phyloP scores from a whole-genome alignment of 2,329 filamentous ascomycete species.

The Calonectria fujianensis region DNA sequence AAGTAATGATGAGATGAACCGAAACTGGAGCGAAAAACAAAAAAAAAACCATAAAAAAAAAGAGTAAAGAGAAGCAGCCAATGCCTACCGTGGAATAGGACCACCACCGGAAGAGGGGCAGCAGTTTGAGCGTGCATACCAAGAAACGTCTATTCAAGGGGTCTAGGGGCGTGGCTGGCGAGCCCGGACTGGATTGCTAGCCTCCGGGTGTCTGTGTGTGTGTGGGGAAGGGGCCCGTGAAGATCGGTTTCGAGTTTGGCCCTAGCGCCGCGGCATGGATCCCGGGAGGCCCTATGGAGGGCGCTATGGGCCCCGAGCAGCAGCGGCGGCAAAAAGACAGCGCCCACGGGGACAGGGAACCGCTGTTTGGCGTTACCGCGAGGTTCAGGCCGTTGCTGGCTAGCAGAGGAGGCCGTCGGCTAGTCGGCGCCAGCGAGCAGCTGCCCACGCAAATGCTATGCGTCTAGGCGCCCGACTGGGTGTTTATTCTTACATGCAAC shows the following conservation, averaged over 20 bases:
- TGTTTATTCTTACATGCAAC: conserved; percentile 4
- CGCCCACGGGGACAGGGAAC: not conserved
- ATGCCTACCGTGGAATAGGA: not conserved
- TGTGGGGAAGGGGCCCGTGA: conserved; percentile 38
- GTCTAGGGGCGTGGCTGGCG: conserved; percentile 21
- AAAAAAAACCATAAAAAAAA: conserved; percentile 17
- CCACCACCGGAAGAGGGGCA: conserved; percentile 21
- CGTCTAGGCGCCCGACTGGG: conserved; percentile 27
- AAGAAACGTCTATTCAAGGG: conserved; percentile 13
- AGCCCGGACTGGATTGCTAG: conserved; percentile 15
- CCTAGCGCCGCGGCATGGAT: conserved; percentile 35
- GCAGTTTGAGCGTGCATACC: conserved; percentile 26
- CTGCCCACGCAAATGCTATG: not conserved
- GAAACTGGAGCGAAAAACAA: not conserved
- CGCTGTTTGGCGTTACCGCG: conserved; percentile 26
- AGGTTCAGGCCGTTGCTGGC: conserved; percentile 3
- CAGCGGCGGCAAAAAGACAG: conserved; percentile 22
- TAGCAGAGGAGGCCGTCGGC: conserved; percentile 16
- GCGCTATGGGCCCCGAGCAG: conserved; percentile 18
- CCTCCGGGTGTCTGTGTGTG: conserved; percentile 21
- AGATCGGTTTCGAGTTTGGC: conserved; percentile 40
- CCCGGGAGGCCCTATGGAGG: conserved; percentile 33
- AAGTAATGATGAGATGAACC: conserved; percentile 26
- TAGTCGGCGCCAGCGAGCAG: conserved; percentile 19
- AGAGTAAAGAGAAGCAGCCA: conserved; percentile 9